Base-by-base conservation (phyloP, 331 rosid species). In the Rhamnella rubrinervis region DNA sequence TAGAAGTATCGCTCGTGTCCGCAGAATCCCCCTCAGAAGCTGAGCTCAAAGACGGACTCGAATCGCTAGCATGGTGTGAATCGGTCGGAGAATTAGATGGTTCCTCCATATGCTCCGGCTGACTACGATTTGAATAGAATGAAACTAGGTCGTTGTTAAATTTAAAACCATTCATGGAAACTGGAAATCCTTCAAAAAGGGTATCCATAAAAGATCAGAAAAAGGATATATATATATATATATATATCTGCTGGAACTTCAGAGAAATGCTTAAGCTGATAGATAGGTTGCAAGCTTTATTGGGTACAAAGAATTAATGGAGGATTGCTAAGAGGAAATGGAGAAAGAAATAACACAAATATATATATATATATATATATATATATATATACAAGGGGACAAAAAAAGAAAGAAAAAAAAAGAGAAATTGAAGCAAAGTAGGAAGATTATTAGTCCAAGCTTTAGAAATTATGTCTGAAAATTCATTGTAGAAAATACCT, bases 1-100 rank as follows among this genome's bases (percentile, higher is more conserved):
- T 75, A 52, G 85, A 81, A 61, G 70, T 80, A 25, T 83, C 88
- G 0, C 41, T 72, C 6, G 8, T 6, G 8, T 78, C 85, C 5
- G 59, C 3, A 47, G 75, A 25, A 39, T 84, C 88, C 25, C 38
- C 83, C 52, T 65, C 77, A 7, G 84, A 78, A 88, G 76, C 74
- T 6, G 73, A 31, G 65, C 56, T 77, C 38, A 71, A 80, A 51
- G 74, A 71, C 18, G 85, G 75, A 60, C 71, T 63, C n/a, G 80
- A 72, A 71, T 80, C 87, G 68, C 60, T 26, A 14, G 65, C 44
- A 19, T 66, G 71, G 41, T 68, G 80, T n/a, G 75, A 52, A 51
- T 69, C 65, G n/a, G 39, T 73, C 65, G 79, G 67, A 79, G 20
- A 70, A 35, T 31, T 44, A 72, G 72, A 59, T 63, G 68, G 21